These are phyloP conservation scores for Pestalotiopsis sp. DNA, from an alignment of 2,329 filamentous ascomycete species.

Conservation along the genomic window DNA sequence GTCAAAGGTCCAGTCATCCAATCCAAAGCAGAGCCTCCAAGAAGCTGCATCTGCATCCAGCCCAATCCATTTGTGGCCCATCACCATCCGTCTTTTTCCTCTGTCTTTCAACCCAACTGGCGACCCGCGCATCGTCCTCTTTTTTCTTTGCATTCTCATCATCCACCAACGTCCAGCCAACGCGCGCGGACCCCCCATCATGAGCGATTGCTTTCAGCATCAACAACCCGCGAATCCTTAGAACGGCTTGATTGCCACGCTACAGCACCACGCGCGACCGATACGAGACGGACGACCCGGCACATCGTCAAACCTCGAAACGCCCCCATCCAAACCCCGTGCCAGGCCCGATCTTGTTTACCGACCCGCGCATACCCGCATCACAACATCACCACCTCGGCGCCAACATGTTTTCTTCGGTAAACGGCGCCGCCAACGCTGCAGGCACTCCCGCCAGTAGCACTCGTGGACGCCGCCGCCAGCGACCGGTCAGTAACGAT, in stretches of 20 bases:
- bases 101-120: conserved; percentile 16
- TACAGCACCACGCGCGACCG: not conserved
- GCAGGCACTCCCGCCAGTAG: conserved; percentile 48
- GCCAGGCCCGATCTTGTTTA: conserved; percentile 7
- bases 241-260: conserved; percentile 14
- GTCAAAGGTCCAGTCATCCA: not conserved
- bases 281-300: conserved; percentile 7
- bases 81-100: conserved; percentile 1
- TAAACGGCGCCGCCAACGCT: conserved; percentile 47
- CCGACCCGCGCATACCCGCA: conserved; percentile 17
- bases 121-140: not conserved
- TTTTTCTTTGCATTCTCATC: conserved; percentile 12
- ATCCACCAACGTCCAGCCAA: not conserved
- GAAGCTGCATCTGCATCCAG: not conserved
- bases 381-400: conserved; percentile 16
- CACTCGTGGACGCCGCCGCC: conserved; percentile 63
- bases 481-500: conserved; percentile 61
- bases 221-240: conserved; percentile 23
- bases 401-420: conserved; percentile 61
- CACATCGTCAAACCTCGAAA: conserved; percentile 4
- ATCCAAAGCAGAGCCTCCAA: not conserved
- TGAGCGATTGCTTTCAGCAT: conserved; percentile 20
- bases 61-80: not conserved
- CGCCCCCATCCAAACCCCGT: conserved; percentile 8
- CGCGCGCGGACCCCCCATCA: conserved; percentile 21